A percentile compares a stretch with the other conserved stretches of the same genome.
Conservation (phyloP, 225 moss, liverwort and hornwort genomes). For the Physcomitrium patens region DNA sequence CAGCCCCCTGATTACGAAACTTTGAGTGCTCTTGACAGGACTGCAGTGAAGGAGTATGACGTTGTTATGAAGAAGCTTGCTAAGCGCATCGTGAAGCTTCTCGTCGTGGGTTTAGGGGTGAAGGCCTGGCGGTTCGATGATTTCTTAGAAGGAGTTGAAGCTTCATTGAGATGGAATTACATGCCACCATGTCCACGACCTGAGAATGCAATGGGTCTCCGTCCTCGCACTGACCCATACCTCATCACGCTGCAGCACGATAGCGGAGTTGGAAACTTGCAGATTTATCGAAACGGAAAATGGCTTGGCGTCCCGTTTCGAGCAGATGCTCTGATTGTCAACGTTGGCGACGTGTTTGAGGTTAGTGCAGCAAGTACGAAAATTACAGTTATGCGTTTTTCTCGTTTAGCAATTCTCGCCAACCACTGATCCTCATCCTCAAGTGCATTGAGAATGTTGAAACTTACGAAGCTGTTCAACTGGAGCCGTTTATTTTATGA, state of each 20-base stretch:
- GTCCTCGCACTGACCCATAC: conserved; percentile 46
- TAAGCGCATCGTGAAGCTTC: conserved; percentile 41
- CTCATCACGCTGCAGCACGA: conserved; percentile 52
- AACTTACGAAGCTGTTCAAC: no score
- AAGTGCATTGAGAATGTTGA: background rate
- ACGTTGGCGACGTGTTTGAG: conserved; percentile 55
- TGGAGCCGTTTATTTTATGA: no score
- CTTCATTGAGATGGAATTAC: conserved; percentile 50
- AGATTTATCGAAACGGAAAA: conserved; percentile 35
- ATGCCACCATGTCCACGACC: conserved; percentile 59
- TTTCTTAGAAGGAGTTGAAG: conserved; percentile 44
- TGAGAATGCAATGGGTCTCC: conserved; percentile 46
- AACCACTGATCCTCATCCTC: background rate
- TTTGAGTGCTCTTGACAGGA: background rate
- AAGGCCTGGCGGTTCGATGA: conserved; percentile 46
- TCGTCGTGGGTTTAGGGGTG: conserved; percentile 49
- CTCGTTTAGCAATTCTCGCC: background rate
- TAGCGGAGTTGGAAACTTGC: conserved; percentile 52
- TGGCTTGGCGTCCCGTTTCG: conserved; percentile 42
- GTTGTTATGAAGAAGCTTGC: conserved; percentile 50
- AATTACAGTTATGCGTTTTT: no score
- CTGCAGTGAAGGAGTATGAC: conserved; percentile 38
- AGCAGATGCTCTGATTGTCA: conserved; percentile 51
- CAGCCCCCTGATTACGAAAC: no score
- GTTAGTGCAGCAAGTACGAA: conserved; percentile 21